A percentile compares a stretch with the other conserved stretches of the same genome.
Evolutionary conservation across 2,329 filamentous ascomycete species (phyloP).

Genomic region (Colletotrichum navitas): DNA sequence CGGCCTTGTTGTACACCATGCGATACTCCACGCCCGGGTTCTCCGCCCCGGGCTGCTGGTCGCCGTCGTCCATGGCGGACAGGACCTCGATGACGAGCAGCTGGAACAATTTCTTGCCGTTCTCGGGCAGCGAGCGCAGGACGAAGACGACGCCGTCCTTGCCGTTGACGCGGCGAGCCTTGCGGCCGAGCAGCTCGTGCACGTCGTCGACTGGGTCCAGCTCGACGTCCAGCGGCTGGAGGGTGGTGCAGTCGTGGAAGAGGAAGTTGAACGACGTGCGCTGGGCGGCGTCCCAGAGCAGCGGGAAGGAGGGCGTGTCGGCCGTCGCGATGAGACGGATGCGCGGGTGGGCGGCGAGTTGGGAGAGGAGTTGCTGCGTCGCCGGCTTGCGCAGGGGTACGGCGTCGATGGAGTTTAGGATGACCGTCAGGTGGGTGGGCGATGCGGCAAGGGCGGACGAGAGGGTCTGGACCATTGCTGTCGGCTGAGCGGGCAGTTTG

Average conservation of each 20-base stretch:
- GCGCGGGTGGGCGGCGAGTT: constrained; percentile 78
- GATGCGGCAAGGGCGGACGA: constrained; percentile 69
- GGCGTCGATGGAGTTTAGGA: constrained; percentile 91
- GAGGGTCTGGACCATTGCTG: constrained; percentile 76
- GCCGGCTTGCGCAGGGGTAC: constrained; percentile 77
- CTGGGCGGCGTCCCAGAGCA: constrained; percentile 91
- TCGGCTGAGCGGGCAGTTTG: constrained; percentile 70
- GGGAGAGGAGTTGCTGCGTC: constrained; percentile 79
- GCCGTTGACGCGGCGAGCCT: constrained; percentile 83
- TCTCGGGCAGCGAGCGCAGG: constrained; percentile 89
- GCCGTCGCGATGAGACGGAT: constrained; percentile 83
- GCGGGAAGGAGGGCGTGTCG: constrained; percentile 87
- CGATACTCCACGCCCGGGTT: constrained; percentile 87
- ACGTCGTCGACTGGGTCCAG: constrained; percentile 91
- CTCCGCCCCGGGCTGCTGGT: constrained; percentile 58
- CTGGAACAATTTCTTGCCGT: constrained; percentile 88
- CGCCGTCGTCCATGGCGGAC: constrained; percentile 74
- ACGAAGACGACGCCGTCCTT: constrained; percentile 94
- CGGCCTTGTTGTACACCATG: constrained; percentile 92
- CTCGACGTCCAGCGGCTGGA: constrained; percentile 77
- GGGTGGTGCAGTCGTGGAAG: constrained; percentile 96
- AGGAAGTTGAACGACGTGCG: constrained; percentile 86
- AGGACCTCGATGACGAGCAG: constrained; percentile 89
- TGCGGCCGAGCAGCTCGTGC: constrained; percentile 86
- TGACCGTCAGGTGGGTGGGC: constrained; percentile 67